Conservation (phyloP, 768 basidiomycete species). For the Auriscalpium orientale region DNA sequence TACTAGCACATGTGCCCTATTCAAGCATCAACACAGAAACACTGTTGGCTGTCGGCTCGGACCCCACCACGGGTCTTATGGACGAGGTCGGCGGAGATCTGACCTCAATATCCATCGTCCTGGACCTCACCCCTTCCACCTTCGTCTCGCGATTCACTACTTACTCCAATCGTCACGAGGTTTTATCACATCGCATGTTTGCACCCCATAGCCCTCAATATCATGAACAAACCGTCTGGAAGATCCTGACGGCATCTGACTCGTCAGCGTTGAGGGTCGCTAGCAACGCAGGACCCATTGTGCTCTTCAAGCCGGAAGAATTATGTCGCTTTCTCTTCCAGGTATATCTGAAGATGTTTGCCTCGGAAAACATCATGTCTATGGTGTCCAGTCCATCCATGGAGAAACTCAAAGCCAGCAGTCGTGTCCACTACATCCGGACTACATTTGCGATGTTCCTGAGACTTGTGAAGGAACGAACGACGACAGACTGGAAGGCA, state of each 20-base stretch:
- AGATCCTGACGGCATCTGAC: not conserved
- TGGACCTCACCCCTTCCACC: not conserved
- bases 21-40: conserved; percentile 36
- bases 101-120: not conserved
- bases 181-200: not conserved
- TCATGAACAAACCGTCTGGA: not conserved
- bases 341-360: conserved; percentile 28
- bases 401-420: conserved; percentile 14
- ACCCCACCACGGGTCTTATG: conserved; percentile 20
- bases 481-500: conserved; percentile 33
- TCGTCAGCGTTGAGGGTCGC: not conserved
- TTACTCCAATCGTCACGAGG: not conserved
- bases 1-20: conserved; percentile 25
- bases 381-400: not conserved
- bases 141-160: not conserved
- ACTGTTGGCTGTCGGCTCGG: conserved; percentile 24
- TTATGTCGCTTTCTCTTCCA: not conserved
- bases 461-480: conserved; percentile 29
- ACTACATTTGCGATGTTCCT: conserved; percentile 41
- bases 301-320: not conserved
- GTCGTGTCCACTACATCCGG: conserved; percentile 38
- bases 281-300: not conserved
- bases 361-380: conserved; percentile 27
- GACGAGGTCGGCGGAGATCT: not conserved
- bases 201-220: not conserved